phyloP scores from a whole-genome alignment of 2,329 filamentous ascomycete genomes.

The Colletotrichum siamense region DNA sequence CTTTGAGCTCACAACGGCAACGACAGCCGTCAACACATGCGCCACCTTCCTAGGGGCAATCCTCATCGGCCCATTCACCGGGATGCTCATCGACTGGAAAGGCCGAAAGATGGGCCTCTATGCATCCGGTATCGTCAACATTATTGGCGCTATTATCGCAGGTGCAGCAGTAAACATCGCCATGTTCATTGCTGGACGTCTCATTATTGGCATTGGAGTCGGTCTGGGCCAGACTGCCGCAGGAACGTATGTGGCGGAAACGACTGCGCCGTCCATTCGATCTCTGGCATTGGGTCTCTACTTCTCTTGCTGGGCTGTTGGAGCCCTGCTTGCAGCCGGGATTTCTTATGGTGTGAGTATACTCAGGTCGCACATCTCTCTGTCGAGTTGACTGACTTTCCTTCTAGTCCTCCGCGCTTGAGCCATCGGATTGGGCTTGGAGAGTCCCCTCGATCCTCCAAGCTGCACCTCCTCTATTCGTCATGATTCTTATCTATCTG shows the following conservation, averaged over 20 bases:
- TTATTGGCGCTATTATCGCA: constrained; percentile 64
- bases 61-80: constrained; percentile 52
- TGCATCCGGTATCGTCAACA: constrained; percentile 52
- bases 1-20: constrained; percentile 51
- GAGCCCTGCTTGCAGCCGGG: constrained; percentile 41
- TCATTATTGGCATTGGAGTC: constrained; percentile 69
- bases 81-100: constrained; percentile 52
- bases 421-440: constrained; percentile 17
- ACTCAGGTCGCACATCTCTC: neutral
- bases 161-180: constrained; percentile 62
- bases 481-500: neutral
- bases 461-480: constrained; percentile 17
- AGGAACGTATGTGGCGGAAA: constrained; percentile 72
- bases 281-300: constrained; percentile 73
- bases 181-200: constrained; percentile 57
- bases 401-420: neutral
- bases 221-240: constrained; percentile 72
- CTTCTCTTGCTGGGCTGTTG: constrained; percentile 70
- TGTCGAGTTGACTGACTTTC: neutral
- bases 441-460: constrained; percentile 24
- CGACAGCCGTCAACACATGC: constrained; percentile 56
- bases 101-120: constrained; percentile 51
- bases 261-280: constrained; percentile 62
- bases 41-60: constrained; percentile 58
- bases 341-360: neutral